Evolutionary conservation across 257 asterid species (phyloP).

Genomic region (Orobanche coerulescens): DNA sequence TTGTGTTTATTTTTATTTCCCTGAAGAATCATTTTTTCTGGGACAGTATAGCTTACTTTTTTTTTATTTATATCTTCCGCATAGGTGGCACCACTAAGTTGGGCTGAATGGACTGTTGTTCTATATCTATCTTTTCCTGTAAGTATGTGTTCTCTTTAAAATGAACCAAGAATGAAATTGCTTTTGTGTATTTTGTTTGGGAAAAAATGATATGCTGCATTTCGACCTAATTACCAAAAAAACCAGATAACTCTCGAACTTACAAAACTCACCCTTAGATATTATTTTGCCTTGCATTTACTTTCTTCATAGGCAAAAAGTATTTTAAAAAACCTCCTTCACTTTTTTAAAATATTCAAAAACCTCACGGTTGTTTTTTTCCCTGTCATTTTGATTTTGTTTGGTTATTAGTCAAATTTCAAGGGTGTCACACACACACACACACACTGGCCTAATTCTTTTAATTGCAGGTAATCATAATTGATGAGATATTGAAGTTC

Average conservation of each 20-base stretch:
- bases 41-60: slow-evolving; percentile 9
- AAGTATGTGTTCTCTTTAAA: slow-evolving; percentile 32
- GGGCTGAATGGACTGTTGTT: slow-evolving; percentile 87
- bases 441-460: slow-evolving; percentile 9
- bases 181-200: neutral
- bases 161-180: neutral
- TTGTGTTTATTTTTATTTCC: slow-evolving; percentile 1
- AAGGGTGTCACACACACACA: too few relatives aligned
- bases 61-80: neutral
- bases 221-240: too few relatives aligned
- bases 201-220: too few relatives aligned
- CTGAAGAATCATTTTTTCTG: neutral
- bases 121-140: slow-evolving; percentile 94
- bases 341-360: too few relatives aligned
- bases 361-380: too few relatives aligned
- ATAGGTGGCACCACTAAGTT: slow-evolving; percentile 86
- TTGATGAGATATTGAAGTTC: slow-evolving; percentile 91
- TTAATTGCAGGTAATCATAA: slow-evolving; percentile 69
- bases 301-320: too few relatives aligned
- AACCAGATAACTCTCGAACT: too few relatives aligned
- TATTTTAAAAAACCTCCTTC: too few relatives aligned
- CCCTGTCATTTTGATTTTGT: too few relatives aligned
- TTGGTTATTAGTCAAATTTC: too few relatives aligned
- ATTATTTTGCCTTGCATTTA: too few relatives aligned
- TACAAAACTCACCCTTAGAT: too few relatives aligned